Conservation (phyloP, 2,329 filamentous ascomycete species). For the Neoarthrinium moseri region DNA sequence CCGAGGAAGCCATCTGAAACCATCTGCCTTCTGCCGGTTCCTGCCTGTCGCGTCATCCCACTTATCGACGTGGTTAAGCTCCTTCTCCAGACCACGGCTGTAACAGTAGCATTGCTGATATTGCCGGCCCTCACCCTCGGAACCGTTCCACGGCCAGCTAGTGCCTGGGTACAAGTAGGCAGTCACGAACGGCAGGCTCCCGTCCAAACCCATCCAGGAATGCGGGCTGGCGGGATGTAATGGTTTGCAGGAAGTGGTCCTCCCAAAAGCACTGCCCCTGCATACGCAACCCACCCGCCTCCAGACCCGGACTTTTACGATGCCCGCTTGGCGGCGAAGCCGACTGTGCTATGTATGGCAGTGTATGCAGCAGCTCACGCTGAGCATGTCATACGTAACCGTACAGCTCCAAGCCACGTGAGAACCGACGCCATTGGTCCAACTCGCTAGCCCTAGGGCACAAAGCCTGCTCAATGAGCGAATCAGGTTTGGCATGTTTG, state of each 20-base stretch:
- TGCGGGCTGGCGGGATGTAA: too few species aligned
- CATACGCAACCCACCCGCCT: conserved; percentile 24
- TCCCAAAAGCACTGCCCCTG: conserved; percentile 6
- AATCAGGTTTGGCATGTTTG: conserved; percentile 1
- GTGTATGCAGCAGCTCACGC: neutral
- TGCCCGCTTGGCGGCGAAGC: conserved; percentile 26
- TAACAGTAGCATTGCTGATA: neutral
- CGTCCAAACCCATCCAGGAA: neutral
- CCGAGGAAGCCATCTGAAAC: neutral
- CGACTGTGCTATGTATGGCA: too few species aligned
- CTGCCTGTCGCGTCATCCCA: neutral
- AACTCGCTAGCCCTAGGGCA: conserved; percentile 8
- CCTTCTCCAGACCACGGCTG: neutral
- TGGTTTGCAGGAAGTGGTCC: neutral
- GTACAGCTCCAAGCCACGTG: conserved; percentile 16
- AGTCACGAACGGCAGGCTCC: too few species aligned
- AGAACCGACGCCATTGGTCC: conserved; percentile 6
- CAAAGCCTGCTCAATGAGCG: neutral
- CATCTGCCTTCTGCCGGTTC: neutral
- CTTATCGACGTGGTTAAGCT: too few species aligned
- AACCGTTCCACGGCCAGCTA: too few species aligned
- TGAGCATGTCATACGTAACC: conserved; percentile 14
- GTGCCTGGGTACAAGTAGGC: too few species aligned
- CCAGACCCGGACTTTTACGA: conserved; percentile 18
- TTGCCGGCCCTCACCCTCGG: neutral